These are phyloP conservation scores for Trypanosomatidae sp. DNA, from an alignment of 208 protist genomes.

Conservation along the genomic window DNA sequence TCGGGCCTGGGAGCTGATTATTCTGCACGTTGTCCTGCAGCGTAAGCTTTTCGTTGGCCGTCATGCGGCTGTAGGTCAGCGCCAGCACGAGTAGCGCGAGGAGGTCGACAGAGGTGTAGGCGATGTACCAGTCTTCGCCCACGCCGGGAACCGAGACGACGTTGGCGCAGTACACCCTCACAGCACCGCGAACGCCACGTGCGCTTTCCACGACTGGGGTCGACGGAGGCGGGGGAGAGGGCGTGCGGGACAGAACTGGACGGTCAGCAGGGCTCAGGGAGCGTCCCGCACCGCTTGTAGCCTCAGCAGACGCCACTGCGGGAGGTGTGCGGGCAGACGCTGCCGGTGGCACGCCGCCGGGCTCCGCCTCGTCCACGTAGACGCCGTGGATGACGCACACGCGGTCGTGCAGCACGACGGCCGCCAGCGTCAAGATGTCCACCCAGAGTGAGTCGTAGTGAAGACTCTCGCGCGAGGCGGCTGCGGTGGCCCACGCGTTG, in stretches of 20 bases:
- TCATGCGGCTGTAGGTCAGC: constrained; percentile 56
- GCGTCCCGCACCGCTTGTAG: too few relatives aligned
- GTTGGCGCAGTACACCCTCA: constrained; percentile 31
- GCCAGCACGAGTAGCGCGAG: constrained; percentile 51
- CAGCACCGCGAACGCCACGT: neutral
- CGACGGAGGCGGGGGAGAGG: too few relatives aligned
- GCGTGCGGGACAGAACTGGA: too few relatives aligned
- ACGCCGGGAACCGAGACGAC: constrained; percentile 37
- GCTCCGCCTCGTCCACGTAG: constrained; percentile 6
- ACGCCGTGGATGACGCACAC: constrained; percentile 23
- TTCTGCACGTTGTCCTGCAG: constrained; percentile 67
- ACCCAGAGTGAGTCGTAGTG: constrained; percentile 20
- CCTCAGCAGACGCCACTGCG: too few relatives aligned
- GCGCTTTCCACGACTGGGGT: too few relatives aligned
- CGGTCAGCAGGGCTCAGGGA: too few relatives aligned
- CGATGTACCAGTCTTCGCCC: constrained; percentile 66
- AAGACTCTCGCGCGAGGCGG: constrained; percentile 8
- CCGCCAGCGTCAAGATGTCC: constrained; percentile 18
- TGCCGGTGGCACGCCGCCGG: neutral
- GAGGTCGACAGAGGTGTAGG: constrained; percentile 51
- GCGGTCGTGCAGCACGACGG: constrained; percentile 17
- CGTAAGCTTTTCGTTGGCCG: constrained; percentile 27
- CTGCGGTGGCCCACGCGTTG: neutral
- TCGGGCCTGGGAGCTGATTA: constrained; percentile 68
- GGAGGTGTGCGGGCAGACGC: too few relatives aligned